Base-by-base conservation (phyloP, 225 moss, liverwort and hornwort genomes). In the Pseudisothecium myosuroides region DNA sequence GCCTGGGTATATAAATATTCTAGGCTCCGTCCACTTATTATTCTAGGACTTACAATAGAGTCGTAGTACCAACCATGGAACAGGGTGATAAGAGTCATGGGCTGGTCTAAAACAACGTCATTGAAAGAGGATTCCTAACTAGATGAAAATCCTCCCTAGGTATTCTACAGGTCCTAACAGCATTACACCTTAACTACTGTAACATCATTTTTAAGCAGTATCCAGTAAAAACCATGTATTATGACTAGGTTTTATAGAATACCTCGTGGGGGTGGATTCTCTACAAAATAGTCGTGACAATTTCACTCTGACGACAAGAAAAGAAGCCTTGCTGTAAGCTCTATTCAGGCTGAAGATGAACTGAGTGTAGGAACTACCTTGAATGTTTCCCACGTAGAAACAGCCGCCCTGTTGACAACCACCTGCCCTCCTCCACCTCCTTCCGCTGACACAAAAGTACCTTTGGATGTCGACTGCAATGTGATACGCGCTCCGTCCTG, bases 361-460 rank as follows among this genome's bases (percentile, higher is more conserved):
- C 83, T 29, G 43, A 86, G 83, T 59, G 37, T 39, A 54, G 24
- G 34, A 82, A 61, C 22, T 55, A 91, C 94, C 88, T 91, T 91
- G 87, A 94, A 92, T 82, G 94, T 92, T 89, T 94, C 92, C 92
- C 92, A 94, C 39, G 87, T 37, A 60, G 94, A 94, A 75, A 62
- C 65, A 64, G 87, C 36, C n/a, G 52, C 87, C 89, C 91, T 80
- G 68, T 94, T 90, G 27, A 77, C 91, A 88, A 91, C 91, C 73
- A 94, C 63, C 90, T 89, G 88, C 52, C 76, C 58, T 89, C 92
- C 94, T 76, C 94, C 92, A 52, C 94, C 94, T 67, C 87, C 92
- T 90, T 93, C 94, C 19, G 92, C 91, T 22, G 92, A 91, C 56
- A 94, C 59, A 80, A 89, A 91, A 45, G 87, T 90, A 31, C 94